phyloP scores from a whole-genome alignment of 108 stramenopile species.

The Craspedostauros australis region DNA sequence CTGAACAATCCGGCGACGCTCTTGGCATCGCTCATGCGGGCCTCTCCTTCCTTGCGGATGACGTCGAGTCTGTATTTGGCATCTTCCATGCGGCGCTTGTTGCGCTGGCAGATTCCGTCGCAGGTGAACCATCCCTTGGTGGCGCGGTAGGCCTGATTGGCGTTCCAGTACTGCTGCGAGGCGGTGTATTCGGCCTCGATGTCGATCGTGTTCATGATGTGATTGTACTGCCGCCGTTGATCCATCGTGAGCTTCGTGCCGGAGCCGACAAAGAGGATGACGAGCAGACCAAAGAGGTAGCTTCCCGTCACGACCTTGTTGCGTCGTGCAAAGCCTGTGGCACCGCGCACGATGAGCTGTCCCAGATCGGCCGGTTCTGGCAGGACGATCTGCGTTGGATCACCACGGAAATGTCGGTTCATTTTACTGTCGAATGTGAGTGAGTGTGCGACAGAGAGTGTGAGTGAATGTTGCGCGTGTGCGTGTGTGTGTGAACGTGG shows the following conservation, averaged over 20 bases:
- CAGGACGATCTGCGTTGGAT: too few relatives aligned
- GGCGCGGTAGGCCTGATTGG: constrained; percentile 53
- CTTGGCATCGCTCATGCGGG: constrained; percentile 83
- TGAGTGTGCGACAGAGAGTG: too few relatives aligned
- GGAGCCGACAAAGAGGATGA: constrained; percentile 52
- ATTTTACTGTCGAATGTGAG: too few relatives aligned
- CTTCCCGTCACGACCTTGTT: constrained; percentile 60
- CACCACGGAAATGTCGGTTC: too few relatives aligned
- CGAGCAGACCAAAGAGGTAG: constrained; percentile 65
- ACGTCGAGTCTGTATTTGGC: constrained; percentile 49
- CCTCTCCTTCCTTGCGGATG: constrained; percentile 70
- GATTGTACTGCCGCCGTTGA: constrained; percentile 58
- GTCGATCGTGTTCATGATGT: constrained; percentile 79
- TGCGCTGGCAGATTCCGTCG: constrained; percentile 72
- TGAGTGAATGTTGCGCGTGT: too few relatives aligned
- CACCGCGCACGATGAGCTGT: constrained; percentile 34
- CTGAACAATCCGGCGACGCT: constrained; percentile 70
- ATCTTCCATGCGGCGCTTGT: constrained; percentile 60
- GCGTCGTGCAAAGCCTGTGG: constrained; percentile 36
- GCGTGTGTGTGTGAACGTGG: too few relatives aligned
- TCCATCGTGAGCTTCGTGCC: constrained; percentile 60
- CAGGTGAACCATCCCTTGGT: constrained; percentile 86
- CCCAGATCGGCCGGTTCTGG: constrained; percentile 43
- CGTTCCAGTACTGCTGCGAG: constrained; percentile 41
- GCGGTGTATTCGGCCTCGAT: constrained; percentile 74